Base-by-base conservation (phyloP, 805 yeast genomes). In the Wickerhamomyces rabaulensis region DNA sequence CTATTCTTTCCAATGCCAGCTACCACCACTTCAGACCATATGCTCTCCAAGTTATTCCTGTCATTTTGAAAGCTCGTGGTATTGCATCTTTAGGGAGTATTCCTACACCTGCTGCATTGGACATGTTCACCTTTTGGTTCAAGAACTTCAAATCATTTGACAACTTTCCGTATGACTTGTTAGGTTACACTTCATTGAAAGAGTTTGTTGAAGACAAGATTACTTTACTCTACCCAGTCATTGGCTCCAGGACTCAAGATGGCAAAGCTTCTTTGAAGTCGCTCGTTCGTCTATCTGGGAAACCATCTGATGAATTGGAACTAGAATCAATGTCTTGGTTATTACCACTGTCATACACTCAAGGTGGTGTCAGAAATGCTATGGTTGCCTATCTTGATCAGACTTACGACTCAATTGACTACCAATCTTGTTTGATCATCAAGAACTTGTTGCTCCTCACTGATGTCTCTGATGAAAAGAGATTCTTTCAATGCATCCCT, bases 301-400 rank as follows among this genome's bases (percentile, higher is more conserved):
- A 33, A n/a, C 49, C 42, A 4, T 12, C 46, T 12, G 40, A 42
- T 17, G 56, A 62, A 12, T 29, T 73, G 9, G 50, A 66, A 9
- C 48, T 53, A 6, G 70, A 68, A 10, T 58, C 74, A 25, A 45
- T 75, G 7, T 61, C 76, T 0, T 45, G 64, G n/a, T 53, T 70
- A 0, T 61, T 80, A 1, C 71, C 83, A 0, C 52, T 78, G 19
- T 62, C 79, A 0, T 77, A 65, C 50, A 60, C 76, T 0, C 60
- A 58, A 13, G 59, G 58, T 29, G 79, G 80, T 0, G 42, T 60
- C 1, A 56, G 74, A 46, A 60, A 65, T 43, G 62, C 62, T 6
- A 54, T 72, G 0, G 67, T 64, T 31, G 56, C 52, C 29, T 36
- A 9, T 27, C 56, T 50, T 35, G 50, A 16, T 10, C 23, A 35